phyloP scores from a whole-genome alignment of 2,329 filamentous ascomycete genomes.

The Triangularia verruculosa region DNA sequence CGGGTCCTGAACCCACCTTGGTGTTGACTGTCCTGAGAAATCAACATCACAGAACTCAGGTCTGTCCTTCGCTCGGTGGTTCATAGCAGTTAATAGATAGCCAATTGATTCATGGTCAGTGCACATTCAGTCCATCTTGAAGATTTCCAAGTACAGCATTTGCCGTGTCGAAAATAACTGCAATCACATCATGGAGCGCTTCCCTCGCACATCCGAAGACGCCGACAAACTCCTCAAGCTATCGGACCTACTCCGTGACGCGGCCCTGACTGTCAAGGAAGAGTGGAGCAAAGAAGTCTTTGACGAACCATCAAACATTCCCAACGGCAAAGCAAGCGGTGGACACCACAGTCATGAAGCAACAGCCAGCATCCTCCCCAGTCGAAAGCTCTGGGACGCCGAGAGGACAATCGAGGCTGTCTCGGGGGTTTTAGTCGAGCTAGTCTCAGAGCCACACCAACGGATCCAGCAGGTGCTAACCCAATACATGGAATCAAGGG shows the following conservation, averaged over 20 bases:
- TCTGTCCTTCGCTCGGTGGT: neutral
- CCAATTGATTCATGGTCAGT: no score
- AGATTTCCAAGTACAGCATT: no score
- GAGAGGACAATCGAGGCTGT: neutral
- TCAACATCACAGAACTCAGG: neutral
- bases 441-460: neutral
- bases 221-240: neutral
- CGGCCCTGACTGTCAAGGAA: neutral
- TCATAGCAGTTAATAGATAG: no score
- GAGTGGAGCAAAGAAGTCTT: neutral
- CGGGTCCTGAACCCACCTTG: neutral
- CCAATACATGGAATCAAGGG: neutral
- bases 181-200: neutral
- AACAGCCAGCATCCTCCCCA: neutral
- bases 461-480: neutral
- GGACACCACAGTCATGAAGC: neutral
- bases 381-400: neutral
- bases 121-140: no score
- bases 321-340: neutral
- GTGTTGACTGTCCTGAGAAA: neutral
- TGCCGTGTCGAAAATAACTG: neutral
- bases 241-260: neutral
- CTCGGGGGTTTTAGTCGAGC: neutral
- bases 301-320: neutral
- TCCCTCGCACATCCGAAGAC: neutral